These are phyloP conservation scores for Ophiostoma ips DNA, from an alignment of 2,329 filamentous ascomycete species.

Conservation along the genomic window DNA sequence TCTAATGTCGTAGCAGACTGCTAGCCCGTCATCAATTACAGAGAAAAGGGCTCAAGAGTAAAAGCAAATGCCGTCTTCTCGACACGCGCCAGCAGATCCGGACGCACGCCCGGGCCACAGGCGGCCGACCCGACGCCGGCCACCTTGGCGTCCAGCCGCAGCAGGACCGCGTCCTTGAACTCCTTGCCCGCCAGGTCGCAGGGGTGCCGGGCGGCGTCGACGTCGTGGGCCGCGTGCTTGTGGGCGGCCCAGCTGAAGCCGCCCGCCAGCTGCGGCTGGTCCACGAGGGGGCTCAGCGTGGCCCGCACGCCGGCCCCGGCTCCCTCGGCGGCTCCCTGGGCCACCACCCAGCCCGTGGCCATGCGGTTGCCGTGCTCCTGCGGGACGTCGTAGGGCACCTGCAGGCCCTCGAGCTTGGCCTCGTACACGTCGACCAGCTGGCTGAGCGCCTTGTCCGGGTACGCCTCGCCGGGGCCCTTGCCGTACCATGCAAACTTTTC, in stretches of 20 bases:
- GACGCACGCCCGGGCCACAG: conserved; percentile 33
- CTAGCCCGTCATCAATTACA: not conserved
- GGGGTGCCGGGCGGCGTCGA: conserved; percentile 49
- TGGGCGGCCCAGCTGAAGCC: conserved; percentile 42
- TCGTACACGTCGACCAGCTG: conserved; percentile 39
- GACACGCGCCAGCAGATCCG: conserved; percentile 29
- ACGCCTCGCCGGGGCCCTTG: conserved; percentile 48
- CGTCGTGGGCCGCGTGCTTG: conserved; percentile 35
- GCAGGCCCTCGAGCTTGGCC: conserved; percentile 32
- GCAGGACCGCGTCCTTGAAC: conserved; percentile 24
- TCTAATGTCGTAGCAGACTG: not conserved
- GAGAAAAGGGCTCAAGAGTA: conserved; percentile 20
- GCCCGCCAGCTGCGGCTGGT: conserved; percentile 3
- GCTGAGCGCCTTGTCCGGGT: conserved; percentile 44
- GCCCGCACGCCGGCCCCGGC: not conserved
- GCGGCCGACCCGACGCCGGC: conserved; percentile 35
- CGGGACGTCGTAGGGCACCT: conserved; percentile 49
- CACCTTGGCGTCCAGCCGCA: conserved; percentile 32
- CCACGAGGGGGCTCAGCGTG: not conserved
- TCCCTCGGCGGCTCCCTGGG: not conserved
- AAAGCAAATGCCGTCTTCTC: conserved; percentile 29
- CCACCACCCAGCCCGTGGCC: conserved; percentile 40
- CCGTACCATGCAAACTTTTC: conserved; percentile 44
- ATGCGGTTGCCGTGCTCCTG: conserved; percentile 55
- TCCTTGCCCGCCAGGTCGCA: conserved; percentile 42